Percentiles rank a stretch among this genome's conserved stretches.
phyloP scores from a whole-genome alignment of 2,329 filamentous ascomycete species.

The Fusarium nelsonii region DNA sequence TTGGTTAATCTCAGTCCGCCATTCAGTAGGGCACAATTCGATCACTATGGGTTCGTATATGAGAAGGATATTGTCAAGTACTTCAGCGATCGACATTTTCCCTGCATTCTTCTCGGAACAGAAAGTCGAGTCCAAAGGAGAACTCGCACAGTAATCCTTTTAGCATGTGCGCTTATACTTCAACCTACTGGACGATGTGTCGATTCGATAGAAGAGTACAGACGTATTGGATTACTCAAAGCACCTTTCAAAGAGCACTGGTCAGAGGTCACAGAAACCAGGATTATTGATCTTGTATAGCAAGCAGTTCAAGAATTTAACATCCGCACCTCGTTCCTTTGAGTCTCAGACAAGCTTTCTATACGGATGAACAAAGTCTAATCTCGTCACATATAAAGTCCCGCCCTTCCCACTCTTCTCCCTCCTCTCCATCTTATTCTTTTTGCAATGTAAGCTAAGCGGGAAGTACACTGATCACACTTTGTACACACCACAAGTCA shows the following conservation, averaged over 20 bases:
- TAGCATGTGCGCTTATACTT: constrained; percentile 1
- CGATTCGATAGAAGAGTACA: not conserved
- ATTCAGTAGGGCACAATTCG: not conserved
- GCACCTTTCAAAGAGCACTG: not conserved
- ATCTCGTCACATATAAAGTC: not conserved
- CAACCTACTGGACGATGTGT: not conserved
- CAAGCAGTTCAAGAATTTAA: not conserved
- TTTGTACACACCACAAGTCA: constrained; percentile 1
- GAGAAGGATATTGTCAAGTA: not conserved
- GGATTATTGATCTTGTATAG: not conserved
- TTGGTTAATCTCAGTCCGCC: not conserved
- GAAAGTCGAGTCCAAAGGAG: too few relatives aligned
- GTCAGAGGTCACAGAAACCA: not conserved
- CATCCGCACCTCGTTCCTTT: too few relatives aligned
- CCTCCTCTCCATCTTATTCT: not conserved
- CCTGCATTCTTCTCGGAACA: not conserved
- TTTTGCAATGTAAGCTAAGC: not conserved
- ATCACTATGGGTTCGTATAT: not conserved
- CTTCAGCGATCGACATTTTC: not conserved
- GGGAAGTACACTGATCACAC: not conserved
- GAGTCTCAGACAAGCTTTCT: not conserved
- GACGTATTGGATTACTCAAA: not conserved
- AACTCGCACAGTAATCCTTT: not conserved
- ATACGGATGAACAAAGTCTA: not conserved
- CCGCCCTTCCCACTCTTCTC: not conserved